phyloP scores from a whole-genome alignment of 2,329 filamentous ascomycete genomes.

The Cryphonectria parasitica region DNA sequence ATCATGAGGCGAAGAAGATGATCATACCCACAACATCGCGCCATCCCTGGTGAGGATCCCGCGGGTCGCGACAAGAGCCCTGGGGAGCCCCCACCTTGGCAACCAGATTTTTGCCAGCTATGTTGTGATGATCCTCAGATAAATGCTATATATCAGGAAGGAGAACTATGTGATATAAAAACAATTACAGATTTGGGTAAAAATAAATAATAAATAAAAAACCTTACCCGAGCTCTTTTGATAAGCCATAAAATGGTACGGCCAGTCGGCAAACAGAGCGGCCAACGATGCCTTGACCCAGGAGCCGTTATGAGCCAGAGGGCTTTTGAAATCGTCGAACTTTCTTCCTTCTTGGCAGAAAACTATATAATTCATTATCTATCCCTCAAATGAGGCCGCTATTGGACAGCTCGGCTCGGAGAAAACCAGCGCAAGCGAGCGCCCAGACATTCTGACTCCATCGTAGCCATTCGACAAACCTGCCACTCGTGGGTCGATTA shows the following conservation, averaged over 20 bases:
- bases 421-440: neutral
- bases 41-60: conserved; percentile 1
- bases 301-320: neutral
- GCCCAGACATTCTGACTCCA: neutral
- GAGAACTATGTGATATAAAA: neutral
- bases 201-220: too few relatives aligned
- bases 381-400: neutral
- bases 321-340: neutral
- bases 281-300: neutral
- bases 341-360: neutral
- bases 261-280: neutral
- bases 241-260: neutral
- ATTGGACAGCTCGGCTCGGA: neutral
- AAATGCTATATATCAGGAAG: neutral
- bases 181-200: neutral
- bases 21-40: neutral
- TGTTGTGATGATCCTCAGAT: neutral
- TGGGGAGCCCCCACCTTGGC: neutral
- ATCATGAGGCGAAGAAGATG: neutral
- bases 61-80: neutral
- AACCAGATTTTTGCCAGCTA: neutral
- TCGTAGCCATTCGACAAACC: neutral
- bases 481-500: neutral
- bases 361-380: neutral
- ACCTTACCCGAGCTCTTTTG: neutral